Conservation (phyloP, 176 grass and related monocot species). For the Puya raimondii region DNA sequence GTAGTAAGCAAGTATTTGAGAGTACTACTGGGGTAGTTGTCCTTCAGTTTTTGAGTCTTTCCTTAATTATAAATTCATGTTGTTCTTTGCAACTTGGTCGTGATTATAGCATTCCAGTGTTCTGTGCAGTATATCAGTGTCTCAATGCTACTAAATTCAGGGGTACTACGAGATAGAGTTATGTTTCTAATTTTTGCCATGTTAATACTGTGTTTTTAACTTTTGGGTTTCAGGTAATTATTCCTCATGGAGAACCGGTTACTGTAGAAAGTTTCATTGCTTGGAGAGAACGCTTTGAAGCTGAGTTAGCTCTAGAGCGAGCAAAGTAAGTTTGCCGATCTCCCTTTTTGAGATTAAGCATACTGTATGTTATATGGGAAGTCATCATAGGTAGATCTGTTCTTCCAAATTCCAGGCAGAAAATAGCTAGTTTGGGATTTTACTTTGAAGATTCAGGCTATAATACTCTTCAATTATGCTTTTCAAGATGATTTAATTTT, state of each 20-base stretch:
- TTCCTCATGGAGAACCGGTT: slow-evolving; percentile 96
- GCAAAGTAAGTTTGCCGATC: slow-evolving; percentile 69
- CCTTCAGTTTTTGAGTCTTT: not conserved
- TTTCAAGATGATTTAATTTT: no score
- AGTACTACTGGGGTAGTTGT: not conserved
- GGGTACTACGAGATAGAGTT: not conserved
- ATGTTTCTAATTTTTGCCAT: not conserved
- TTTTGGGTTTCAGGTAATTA: slow-evolving; percentile 49
- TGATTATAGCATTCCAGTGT: not conserved
- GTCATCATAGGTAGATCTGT: no score
- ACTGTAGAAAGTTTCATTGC: slow-evolving; percentile 81
- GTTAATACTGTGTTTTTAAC: slow-evolving; percentile 5
- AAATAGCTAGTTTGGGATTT: no score
- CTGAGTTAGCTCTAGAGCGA: slow-evolving; percentile 80
- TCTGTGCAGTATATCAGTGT: no score
- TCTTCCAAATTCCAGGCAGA: no score
- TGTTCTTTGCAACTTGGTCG: no score
- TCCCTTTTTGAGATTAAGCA: not conserved
- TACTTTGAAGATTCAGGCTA: no score
- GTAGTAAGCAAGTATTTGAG: not conserved
- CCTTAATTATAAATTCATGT: no score
- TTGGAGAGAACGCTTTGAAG: slow-evolving; percentile 99
- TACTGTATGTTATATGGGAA: not conserved
- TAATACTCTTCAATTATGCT: no score
- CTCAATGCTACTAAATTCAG: no score